Base-by-base conservation (phyloP, 2,329 filamentous ascomycete genomes). In the Cladosporium cucumerinum region DNA sequence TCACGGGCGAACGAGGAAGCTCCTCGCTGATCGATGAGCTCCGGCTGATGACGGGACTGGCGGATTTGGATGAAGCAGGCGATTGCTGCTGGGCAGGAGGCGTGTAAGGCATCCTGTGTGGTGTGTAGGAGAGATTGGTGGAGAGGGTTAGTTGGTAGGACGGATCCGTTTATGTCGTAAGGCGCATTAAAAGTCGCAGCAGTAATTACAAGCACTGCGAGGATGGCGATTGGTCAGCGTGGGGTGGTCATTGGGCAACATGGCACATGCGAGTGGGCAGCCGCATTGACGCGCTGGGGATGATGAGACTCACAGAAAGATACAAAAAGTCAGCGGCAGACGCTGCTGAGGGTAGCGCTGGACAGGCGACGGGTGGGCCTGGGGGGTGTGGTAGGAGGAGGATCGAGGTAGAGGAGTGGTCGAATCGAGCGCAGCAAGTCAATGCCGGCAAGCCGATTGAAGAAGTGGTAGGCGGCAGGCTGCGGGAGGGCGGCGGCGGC, bases 21-120 rank as follows among this genome's bases (percentile, higher is more conserved):
- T 76, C 71, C 66, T 76, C 78, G 73, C 76, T 74, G 72, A 82
- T 83, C 64, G 83, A 85, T 70, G 83, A 79, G 68, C 77, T 80
- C 65, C 82, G 80, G 73, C 78, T 84, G 71, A 81, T 72, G 63
- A 75, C 77, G 69, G 82, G 83, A 69, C 81, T 84, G 72, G 76
- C 80, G 60, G 81, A 77, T 75, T 82, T 83, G 65, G 85, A 86
- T 70, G 82, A 80, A 72, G 82, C 81, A 77, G 85, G 85, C 71
- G 85, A 86, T 78, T 82, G 81, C 78, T 82, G 81, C 78, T 86
- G 85, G 72, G 88, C 86, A 68, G 91, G 91, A 67, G 91, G 91
- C 78, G 91, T 95, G 82, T 95, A 95, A 87, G 91, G 91, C 91
- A 95, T 95, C 82, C 85, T 79, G 49, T 76, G 73, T 76, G 75